phyloP scores from a whole-genome alignment of 2,329 filamentous ascomycete species.

The Calonectria pseudoturangicola region DNA sequence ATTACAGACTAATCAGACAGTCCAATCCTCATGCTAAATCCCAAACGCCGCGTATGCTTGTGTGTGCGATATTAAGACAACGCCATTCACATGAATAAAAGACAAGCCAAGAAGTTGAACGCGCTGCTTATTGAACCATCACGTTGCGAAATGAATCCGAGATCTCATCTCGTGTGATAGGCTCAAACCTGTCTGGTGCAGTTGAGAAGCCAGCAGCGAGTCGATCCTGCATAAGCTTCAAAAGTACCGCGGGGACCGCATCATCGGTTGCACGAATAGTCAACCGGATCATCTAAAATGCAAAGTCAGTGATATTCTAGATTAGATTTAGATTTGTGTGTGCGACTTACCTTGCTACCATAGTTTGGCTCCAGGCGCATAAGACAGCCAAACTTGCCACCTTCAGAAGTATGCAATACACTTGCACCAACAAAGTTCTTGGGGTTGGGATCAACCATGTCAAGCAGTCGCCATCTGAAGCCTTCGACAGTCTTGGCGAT shows the following conservation, averaged over 20 bases:
- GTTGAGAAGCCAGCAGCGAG: slow-evolving; percentile 75
- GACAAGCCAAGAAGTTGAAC: slow-evolving; percentile 44
- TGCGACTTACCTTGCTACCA: slow-evolving; percentile 84
- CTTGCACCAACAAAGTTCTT: slow-evolving; percentile 96
- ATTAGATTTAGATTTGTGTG: neutral
- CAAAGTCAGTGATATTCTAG: slow-evolving; percentile 40
- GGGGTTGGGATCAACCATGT: slow-evolving; percentile 90
- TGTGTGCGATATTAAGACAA: slow-evolving; percentile 54
- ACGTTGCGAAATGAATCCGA: slow-evolving; percentile 74
- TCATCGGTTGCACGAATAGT: slow-evolving; percentile 97
- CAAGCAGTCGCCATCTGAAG: slow-evolving; percentile 91
- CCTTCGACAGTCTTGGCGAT: slow-evolving; percentile 85
- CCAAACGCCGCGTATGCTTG: slow-evolving; percentile 59
- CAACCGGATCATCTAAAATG: slow-evolving; percentile 90
- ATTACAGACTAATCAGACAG: slow-evolving; percentile 50
- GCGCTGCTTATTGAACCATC: slow-evolving; percentile 66
- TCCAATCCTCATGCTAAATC: slow-evolving; percentile 51
- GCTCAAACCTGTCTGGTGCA: slow-evolving; percentile 59
- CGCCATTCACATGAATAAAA: slow-evolving; percentile 52
- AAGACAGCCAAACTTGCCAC: slow-evolving; percentile 95
- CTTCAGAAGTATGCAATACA: slow-evolving; percentile 86
- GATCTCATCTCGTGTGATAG: slow-evolving; percentile 70
- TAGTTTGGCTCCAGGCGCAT: slow-evolving; percentile 97
- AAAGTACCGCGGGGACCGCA: slow-evolving; percentile 84
- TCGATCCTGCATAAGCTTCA: slow-evolving; percentile 91